These are phyloP conservation scores for Rhododendron ovatum DNA, from an alignment of 148 eudicot species.

Conservation along the genomic window DNA sequence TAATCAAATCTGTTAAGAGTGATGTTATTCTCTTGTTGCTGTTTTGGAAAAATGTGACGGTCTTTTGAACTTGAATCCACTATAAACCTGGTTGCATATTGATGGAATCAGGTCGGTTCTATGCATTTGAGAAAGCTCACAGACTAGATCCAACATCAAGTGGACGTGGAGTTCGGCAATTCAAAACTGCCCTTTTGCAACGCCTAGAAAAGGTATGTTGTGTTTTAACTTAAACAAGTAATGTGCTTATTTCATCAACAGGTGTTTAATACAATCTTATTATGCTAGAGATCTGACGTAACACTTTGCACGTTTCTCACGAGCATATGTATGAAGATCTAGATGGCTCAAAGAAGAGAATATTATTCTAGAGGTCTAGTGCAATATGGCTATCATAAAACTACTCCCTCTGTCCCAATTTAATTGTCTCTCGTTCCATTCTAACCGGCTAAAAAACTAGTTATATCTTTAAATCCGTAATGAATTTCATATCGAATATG, in stretches of 20 bases:
- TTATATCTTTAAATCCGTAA: too few species aligned
- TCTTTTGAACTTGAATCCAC: neutral
- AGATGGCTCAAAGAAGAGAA: neutral
- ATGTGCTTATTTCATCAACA: neutral
- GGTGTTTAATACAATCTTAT: neutral
- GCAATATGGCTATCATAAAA: neutral
- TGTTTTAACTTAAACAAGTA: neutral
- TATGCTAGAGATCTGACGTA: neutral
- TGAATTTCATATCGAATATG: too few species aligned
- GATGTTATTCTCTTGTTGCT: neutral
- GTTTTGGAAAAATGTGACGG: neutral
- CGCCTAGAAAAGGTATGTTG: conserved; percentile 54
- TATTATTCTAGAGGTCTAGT: neutral
- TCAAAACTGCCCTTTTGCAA: conserved; percentile 66
- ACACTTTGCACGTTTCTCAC: neutral
- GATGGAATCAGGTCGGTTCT: conserved; percentile 52
- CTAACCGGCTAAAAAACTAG: too few species aligned
- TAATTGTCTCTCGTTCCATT: too few species aligned
- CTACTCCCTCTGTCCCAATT: too few species aligned
- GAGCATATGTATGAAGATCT: neutral
- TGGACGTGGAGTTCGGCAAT: conserved; percentile 77
- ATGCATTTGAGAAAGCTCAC: conserved; percentile 72
- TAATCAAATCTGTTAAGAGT: neutral
- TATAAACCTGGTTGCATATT: neutral
- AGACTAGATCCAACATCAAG: conserved; percentile 68